These are phyloP conservation scores for Pichia sp. DNA, from an alignment of 1,139 yeast species.

Conservation along the genomic window DNA sequence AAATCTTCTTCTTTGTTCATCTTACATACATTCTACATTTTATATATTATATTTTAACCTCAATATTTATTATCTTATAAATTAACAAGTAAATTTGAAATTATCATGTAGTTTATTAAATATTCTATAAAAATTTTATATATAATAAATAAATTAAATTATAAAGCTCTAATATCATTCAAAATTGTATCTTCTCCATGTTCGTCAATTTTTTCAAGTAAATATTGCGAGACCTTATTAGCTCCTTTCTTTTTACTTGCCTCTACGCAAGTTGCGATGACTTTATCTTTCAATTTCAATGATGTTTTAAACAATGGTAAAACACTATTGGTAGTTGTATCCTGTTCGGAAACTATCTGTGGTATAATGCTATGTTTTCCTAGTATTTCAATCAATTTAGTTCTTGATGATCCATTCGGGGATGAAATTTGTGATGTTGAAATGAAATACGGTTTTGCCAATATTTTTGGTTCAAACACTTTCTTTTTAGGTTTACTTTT, in stretches of 20 bases:
- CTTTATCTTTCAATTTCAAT: constrained; percentile 34
- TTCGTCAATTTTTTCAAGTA: constrained; percentile 30
- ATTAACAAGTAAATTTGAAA: too few species aligned
- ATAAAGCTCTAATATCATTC: background rate
- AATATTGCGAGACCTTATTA: constrained; percentile 43
- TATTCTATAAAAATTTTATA: too few species aligned
- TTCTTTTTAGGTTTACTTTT: background rate
- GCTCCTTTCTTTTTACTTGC: constrained; percentile 41
- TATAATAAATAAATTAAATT: too few species aligned
- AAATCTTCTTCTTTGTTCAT: constrained; percentile 4
- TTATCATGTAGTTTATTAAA: too few species aligned
- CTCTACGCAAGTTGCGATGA: constrained; percentile 38
- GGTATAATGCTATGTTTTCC: constrained; percentile 40
- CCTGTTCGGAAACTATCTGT: constrained; percentile 29
- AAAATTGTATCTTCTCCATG: constrained; percentile 17
- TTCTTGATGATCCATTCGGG: constrained; percentile 9
- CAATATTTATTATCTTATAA: background rate
- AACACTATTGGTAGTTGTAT: constrained; percentile 28
- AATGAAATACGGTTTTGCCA: constrained; percentile 4
- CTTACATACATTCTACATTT: constrained; percentile 4
- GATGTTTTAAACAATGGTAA: constrained; percentile 33
- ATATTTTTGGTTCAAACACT: background rate
- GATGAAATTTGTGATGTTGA: background rate
- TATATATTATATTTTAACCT: background rate
- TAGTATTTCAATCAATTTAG: constrained; percentile 20